A percentile compares a stretch with the other conserved stretches of the same genome.
These are phyloP conservation scores for Babesia bovis DNA, from an alignment of 169 alveolate species.

Conservation along the genomic window DNA sequence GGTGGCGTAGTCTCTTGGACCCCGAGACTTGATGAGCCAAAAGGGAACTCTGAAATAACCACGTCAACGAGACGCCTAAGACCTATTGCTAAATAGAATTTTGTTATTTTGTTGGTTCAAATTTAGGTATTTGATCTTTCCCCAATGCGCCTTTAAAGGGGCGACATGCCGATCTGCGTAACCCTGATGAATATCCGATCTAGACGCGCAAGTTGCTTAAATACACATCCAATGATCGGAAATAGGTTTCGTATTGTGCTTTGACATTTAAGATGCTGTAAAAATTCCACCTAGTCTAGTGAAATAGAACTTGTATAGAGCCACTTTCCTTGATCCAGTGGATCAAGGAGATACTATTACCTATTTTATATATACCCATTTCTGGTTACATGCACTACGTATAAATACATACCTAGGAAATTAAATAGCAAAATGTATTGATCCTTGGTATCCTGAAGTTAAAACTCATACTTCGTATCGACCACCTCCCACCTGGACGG, in stretches of 20 bases:
- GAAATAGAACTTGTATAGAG: not conserved
- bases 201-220: not conserved
- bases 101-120: not conserved
- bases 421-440: too few species aligned
- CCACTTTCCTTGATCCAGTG: not conserved
- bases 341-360: too few species aligned
- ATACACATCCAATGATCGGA: not conserved
- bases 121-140: not conserved
- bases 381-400: too few species aligned
- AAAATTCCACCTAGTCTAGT: not conserved
- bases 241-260: too few species aligned
- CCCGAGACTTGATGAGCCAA: slow-evolving; percentile 2
- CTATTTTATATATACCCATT: too few species aligned
- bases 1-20: not conserved
- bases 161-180: not conserved
- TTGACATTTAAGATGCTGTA: too few species aligned
- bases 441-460: not conserved
- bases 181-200: not conserved
- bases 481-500: slow-evolving; percentile 60
- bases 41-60: not conserved
- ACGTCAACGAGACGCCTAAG: not conserved
- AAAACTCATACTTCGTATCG: slow-evolving; percentile 48
- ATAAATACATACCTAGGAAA: not conserved
- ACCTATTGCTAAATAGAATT: not conserved
- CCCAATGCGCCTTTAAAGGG: not conserved